Percentiles rank a stretch among this genome's conserved stretches.
Evolutionary conservation across 208 protist species (phyloP).

Genomic region (Trypanosoma theileri): DNA sequence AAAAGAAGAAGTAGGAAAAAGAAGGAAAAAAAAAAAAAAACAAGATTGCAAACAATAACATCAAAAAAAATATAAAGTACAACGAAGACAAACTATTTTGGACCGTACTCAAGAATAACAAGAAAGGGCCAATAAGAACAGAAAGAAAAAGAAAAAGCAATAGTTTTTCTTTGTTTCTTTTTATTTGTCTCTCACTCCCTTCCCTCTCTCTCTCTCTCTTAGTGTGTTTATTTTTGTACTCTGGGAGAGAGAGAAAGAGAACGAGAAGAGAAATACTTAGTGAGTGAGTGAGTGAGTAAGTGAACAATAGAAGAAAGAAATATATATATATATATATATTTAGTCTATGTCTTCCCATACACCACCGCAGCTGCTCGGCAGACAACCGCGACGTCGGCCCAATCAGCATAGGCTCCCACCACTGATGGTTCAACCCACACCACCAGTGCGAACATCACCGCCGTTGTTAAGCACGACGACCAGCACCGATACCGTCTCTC

Average conservation of each 20-base stretch:
- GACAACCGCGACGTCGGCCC: conserved; percentile 4
- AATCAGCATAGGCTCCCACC: conserved; percentile 29
- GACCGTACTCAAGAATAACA: neutral
- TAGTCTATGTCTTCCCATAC: neutral
- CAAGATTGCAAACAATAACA: neutral
- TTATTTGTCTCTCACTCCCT: no score
- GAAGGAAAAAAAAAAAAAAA: neutral
- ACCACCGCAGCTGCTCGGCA: neutral
- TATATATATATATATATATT: conserved; percentile 32
- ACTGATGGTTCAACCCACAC: conserved; percentile 4
- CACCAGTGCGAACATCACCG: no score
- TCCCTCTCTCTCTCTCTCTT: no score
- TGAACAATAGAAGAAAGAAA: neutral
- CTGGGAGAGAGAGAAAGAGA: neutral
- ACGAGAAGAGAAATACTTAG: neutral
- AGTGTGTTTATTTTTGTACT: no score
- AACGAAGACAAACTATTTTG: neutral
- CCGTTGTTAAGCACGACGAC: no score
- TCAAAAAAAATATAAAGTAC: neutral
- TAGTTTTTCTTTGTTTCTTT: no score
- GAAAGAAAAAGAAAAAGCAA: neutral
- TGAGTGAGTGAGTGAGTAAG: neutral
- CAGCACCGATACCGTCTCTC: neutral
- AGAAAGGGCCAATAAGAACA: neutral
- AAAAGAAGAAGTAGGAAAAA: neutral